Evolutionary conservation across 2,329 filamentous ascomycete genomes (phyloP), one percentile per base, ranked within the genome.

Genomic region (Cladobotryum mycophilum): DNA sequence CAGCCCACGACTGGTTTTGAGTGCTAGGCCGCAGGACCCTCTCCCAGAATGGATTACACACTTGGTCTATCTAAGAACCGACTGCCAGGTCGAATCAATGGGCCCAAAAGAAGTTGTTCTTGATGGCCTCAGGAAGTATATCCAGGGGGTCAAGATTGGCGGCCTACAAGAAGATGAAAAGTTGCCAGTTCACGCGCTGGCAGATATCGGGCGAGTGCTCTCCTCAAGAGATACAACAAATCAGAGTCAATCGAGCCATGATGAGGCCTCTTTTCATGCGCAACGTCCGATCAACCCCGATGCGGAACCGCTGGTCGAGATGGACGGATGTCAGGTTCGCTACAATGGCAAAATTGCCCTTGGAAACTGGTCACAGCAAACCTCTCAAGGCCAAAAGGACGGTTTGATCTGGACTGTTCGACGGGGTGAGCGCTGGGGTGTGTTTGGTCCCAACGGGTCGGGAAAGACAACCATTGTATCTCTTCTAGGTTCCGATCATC

Each of bases 391-490:
- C 0, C 59, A 72, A 43, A 57, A 69, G 15, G 66, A 78, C 1
- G 92, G 92, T 0, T 73, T 97, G 5, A 78, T 85, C 63, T 96
- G 93, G 89, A 88, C 79, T 1, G 84, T 97, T 20, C 81, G 83
- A 37, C 81, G 86, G 47, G 91, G 92, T 20, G 84, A 96, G 64
- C 82, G 91, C 55, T 96, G 90, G 87, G 92, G 88, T 3, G 80
- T 97, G 15, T 93, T 99, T 62, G 93, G 93, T 0, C 86, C 91
- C 33, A 97, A 99, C 60, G 93, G 87, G 12, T 96, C 89, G 1
- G 93, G 93, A 15, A 99, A 99, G 73, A 99, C 93, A 0, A 99
- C 93, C 0, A 78, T 99, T 37, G 80, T 97, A 25, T 93, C 90
- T 5, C 77, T 99, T 5, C 87, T 99, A 53, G 95, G 89, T 53